Evolutionary conservation across 192 early-diverging fungal species (phyloP).

Genomic region (Coemansia sp.): DNA sequence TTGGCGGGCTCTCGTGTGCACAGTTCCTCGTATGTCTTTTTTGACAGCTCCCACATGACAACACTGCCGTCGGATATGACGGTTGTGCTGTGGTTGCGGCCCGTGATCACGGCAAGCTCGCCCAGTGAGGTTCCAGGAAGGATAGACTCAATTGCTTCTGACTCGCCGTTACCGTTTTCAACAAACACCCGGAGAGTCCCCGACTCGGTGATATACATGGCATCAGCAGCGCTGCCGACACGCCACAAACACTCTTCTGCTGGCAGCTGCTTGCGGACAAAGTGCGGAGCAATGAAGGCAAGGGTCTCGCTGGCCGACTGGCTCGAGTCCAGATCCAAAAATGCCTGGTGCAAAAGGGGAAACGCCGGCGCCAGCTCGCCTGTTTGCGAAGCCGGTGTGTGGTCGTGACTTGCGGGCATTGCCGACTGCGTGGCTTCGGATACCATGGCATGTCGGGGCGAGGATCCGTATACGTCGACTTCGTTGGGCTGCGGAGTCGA

Average conservation of each 20-base stretch:
- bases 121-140: slow-evolving; percentile 90
- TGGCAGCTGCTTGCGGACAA: slow-evolving; percentile 56
- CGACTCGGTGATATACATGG: slow-evolving; percentile 72
- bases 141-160: slow-evolving; percentile 68
- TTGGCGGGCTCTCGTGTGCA: slow-evolving; percentile 62
- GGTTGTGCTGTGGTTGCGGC: slow-evolving; percentile 53
- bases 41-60: slow-evolving; percentile 72
- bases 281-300: slow-evolving; percentile 58
- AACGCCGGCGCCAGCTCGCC: slow-evolving; percentile 43
- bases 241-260: slow-evolving; percentile 65
- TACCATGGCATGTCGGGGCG: slow-evolving; percentile 41
- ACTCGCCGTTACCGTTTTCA: slow-evolving; percentile 29
- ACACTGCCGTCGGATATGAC: slow-evolving; percentile 62
- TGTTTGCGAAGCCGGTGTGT: not conserved
- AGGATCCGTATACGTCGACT: slow-evolving; percentile 27
- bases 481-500: slow-evolving; percentile 25
- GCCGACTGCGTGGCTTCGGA: slow-evolving; percentile 40
- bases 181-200: slow-evolving; percentile 63
- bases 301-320: slow-evolving; percentile 55
- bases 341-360: slow-evolving; percentile 57
- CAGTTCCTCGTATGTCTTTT: slow-evolving; percentile 62
- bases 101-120: slow-evolving; percentile 76
- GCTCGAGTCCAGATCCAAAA: slow-evolving; percentile 58
- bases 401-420: slow-evolving; percentile 18
- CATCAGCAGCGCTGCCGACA: slow-evolving; percentile 55